phyloP scores from a whole-genome alignment of 108 stramenopile species.

The Parietichytrium sp. region DNA sequence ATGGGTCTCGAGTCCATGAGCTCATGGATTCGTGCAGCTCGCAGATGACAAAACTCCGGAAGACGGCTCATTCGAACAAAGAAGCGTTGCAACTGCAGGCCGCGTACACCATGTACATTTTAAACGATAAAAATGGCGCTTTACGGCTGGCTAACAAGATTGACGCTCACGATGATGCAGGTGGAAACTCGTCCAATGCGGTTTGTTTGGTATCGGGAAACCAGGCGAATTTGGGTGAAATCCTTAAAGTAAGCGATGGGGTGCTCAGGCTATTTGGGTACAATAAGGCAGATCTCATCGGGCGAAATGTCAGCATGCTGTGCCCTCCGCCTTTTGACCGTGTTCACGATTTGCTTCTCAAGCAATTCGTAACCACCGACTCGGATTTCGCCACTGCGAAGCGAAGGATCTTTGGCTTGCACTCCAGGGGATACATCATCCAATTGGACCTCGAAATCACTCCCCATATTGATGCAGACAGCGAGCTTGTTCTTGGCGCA shows the following conservation, averaged over 20 bases:
- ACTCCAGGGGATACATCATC: conserved; percentile 22
- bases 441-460: not conserved
- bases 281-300: not conserved
- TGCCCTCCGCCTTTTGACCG: conserved; percentile 1
- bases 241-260: conserved; percentile 8
- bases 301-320: not conserved
- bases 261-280: conserved; percentile 16
- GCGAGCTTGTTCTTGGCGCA: conserved; percentile 24
- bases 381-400: conserved; percentile 4
- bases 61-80: not conserved
- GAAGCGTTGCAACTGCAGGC: not conserved
- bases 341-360: conserved; percentile 1
- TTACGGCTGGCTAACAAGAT: not conserved
- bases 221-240: not conserved
- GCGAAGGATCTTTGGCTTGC: conserved; percentile 25
- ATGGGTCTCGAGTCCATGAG: not conserved
- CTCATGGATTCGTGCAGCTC: not conserved
- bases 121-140: conserved; percentile 13
- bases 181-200: too few species aligned
- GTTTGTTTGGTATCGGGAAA: not conserved
- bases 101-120: not conserved
- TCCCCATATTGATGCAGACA: not conserved
- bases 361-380: conserved; percentile 35
- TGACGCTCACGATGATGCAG: not conserved
- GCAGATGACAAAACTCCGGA: not conserved